Evolutionary conservation across 257 asterid genomes (phyloP), one percentile per base, ranked within the genome.

Genomic region (Lycium ferocissimum): DNA sequence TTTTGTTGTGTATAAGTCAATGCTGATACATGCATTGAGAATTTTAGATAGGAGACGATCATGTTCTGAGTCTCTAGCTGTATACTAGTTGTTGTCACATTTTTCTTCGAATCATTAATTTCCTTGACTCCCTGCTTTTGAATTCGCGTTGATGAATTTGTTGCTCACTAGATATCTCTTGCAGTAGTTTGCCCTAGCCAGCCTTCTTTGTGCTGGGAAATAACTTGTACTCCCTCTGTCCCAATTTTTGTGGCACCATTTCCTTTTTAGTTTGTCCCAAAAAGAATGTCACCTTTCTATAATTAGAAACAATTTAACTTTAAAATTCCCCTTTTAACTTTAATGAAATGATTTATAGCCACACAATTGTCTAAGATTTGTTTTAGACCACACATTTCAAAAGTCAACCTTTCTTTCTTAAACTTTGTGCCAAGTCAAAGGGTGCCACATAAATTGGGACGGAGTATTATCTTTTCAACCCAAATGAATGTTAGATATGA

Each of bases 21-120:
- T 76, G 47, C 82, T 33, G 20, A 26, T 53, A 26, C 47, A 51
- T 53, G 49, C 65, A 13, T 53, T 76, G 22, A 26, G n/a, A 76
- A 53, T 76, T 33, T 51, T 53, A 14, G 22, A 22, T 76, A 20
- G 61, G 63, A 51, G 20, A 13, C 22, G 6, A 8, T 75, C 45
- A 22, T 58, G 62, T 49, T 75, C 61, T 20, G 43, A 49, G 59
- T 22, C 81, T 75, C 61, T 75, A 47, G 61, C 81, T 49, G 81
- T 75, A 49, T 47, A 61, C 59, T 75, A 75, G 20, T 75, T 61
- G 62, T 49, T 56, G 61, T 75, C 81, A 49, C 59, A 22, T 75
- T 22, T 67, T 13, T 51, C 43, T 75, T 75, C 13, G 2, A 51
- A 75, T 72, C 58, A 45, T n/a, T 47, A 72, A 45, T 45, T 72